phyloP scores from a whole-genome alignment of 2,329 filamentous ascomycete species.

The Fusarium sublunatum region DNA sequence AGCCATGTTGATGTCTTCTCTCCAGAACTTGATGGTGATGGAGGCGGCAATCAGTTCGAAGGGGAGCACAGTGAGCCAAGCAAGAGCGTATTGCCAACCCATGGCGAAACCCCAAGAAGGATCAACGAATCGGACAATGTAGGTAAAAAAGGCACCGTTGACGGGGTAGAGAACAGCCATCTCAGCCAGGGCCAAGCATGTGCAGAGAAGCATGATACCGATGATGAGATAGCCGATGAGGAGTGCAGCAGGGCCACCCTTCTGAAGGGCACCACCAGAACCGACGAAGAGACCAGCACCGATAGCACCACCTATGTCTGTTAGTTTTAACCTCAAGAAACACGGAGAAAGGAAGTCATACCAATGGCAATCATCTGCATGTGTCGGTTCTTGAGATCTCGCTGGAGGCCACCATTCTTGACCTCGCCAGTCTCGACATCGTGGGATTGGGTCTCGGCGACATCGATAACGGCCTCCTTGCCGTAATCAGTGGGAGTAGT shows the following conservation, averaged over 20 bases:
- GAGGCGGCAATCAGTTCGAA: constrained; percentile 89
- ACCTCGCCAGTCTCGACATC: constrained; percentile 40
- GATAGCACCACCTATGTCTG: constrained; percentile 47
- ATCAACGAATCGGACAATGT: constrained; percentile 90
- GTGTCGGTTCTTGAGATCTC: constrained; percentile 84
- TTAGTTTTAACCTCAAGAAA: constrained; percentile 5
- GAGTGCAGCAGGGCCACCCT: constrained; percentile 82
- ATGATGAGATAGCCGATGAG: constrained; percentile 73
- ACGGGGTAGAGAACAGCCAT: constrained; percentile 91
- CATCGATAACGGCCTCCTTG: constrained; percentile 38
- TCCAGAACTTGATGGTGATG: constrained; percentile 87
- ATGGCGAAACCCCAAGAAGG: constrained; percentile 95
- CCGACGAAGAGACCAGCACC: constrained; percentile 89
- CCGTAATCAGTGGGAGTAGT: constrained; percentile 34
- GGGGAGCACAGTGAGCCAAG: constrained; percentile 87
- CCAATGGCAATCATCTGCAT: constrained; percentile 97
- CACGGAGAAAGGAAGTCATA: constrained; percentile 11
- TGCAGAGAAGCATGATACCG: constrained; percentile 54
- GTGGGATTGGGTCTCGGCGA: constrained; percentile 8
- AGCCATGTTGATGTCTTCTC: constrained; percentile 69
- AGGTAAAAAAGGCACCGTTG: constrained; percentile 90
- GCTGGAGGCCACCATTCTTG: constrained; percentile 46
- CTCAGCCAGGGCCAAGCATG: constrained; percentile 90
- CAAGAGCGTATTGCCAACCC: constrained; percentile 93
- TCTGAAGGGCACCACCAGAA: constrained; percentile 76